These are phyloP conservation scores for Debaryomycetaceae sp. DNA, from an alignment of 1,139 yeast genomes.

Conservation along the genomic window DNA sequence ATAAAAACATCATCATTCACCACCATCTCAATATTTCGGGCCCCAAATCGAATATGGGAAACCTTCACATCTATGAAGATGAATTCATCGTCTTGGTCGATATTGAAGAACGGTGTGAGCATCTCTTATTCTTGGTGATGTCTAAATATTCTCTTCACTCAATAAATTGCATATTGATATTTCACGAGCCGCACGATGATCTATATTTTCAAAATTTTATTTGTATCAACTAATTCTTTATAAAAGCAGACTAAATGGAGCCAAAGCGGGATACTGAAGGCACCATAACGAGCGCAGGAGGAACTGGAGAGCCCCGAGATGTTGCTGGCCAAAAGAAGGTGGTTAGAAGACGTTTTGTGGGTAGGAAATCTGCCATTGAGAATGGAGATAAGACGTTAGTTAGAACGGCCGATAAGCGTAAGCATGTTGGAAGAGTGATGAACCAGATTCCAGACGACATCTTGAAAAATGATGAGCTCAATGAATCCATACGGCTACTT, in stretches of 20 bases:
- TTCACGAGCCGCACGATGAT: slow-evolving; percentile 5
- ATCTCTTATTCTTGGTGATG: slow-evolving; percentile 27
- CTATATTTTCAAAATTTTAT: not conserved
- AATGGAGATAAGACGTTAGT: slow-evolving; percentile 17
- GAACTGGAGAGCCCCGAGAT: not conserved
- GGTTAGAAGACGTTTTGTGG: slow-evolving; percentile 31
- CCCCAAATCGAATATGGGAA: slow-evolving; percentile 63
- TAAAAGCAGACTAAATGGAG: not conserved
- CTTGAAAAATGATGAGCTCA: slow-evolving; percentile 70
- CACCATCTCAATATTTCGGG: slow-evolving; percentile 70
- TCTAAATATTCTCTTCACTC: too few relatives aligned
- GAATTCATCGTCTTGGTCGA: slow-evolving; percentile 73
- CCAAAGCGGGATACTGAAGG: not conserved
- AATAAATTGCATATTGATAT: slow-evolving; percentile 1
- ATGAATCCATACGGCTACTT: slow-evolving; percentile 72
- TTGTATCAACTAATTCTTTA: not conserved
- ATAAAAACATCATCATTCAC: slow-evolving; percentile 71
- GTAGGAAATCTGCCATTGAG: slow-evolving; percentile 18
- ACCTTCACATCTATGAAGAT: slow-evolving; percentile 57
- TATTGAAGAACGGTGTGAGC: slow-evolving; percentile 84
- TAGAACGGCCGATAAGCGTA: slow-evolving; percentile 21
- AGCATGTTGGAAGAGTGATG: slow-evolving; percentile 55
- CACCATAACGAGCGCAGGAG: not conserved
- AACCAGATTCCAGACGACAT: slow-evolving; percentile 93
- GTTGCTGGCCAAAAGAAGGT: not conserved